Base-by-base conservation (phyloP, 1,139 yeast genomes). In the Blastobotrys buckinghamii region DNA sequence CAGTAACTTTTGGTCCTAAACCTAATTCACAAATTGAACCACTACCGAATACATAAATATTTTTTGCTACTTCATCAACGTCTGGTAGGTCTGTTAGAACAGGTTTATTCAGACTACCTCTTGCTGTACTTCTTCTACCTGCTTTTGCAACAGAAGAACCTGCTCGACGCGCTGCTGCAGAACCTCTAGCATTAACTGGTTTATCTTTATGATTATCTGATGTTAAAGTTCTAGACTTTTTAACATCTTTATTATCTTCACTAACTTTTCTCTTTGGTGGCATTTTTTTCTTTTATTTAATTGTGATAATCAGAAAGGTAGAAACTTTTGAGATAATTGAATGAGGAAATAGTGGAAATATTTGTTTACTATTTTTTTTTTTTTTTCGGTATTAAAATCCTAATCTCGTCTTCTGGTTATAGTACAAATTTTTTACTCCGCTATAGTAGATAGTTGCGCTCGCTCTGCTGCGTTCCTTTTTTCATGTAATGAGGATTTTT, bases 1-100 rank as follows among this genome's bases (percentile, higher is more conserved):
- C 96, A 55, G 89, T 88, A 36, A 87, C 92, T 54, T 76, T 82
- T 12, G 97, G 97, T 0, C 98, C 99, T 15, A 92, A 73, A 1
- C 98, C 99, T 34, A 92, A 73, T 64, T 94, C 98, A 72, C 97
- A 89, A 90, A 92, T 90, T 1, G 96, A 82, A 1, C 98, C 98
- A 1, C 95, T 79, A 32, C 99, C 99, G 84, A 95, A 92, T 36
- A 87, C 95, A 64, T 85, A 92, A 1, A 92, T 74, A 60, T 88
- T 94, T 48, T 90, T 70, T 16, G 76, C 76, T 33, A 73, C 69
- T 1, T 73, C 58, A 55, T 73, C 76, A 27, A 70, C 61, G 7
- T 49, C 39, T 6, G 79, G 79, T 37, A 64, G 58, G 17, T 47
- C 52, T 29, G 49, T 58, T 26, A 57, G 34, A 16, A 53, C 40